Base-by-base conservation (phyloP, 2,329 filamentous ascomycete species). In the Colletotrichum lindemuthianum region DNA sequence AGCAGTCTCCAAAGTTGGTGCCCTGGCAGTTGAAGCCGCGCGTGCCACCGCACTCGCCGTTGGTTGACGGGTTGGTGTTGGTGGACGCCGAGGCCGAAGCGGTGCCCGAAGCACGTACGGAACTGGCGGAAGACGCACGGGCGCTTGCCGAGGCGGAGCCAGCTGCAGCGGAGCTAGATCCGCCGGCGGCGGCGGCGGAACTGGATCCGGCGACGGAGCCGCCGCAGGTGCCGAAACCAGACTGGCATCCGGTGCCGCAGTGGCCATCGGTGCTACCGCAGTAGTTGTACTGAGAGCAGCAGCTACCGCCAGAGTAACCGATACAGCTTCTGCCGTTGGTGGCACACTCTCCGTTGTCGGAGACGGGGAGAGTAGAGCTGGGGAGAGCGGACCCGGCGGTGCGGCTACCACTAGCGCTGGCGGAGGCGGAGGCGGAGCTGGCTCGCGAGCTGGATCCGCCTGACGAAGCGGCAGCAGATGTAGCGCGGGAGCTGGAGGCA, bases 1-100 rank as follows among this genome's bases (percentile, higher is more conserved):
- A 70, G 64, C 69, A 70, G 54, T 68, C 63, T 13, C 66, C 66
- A 55, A 48, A 66, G 13, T 13, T 49, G 44, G 63, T 66, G 8
- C 65, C 65, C 16, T 63, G 49, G 53, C 63, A 67, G 57, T 60
- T 66, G 32, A 63, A 44, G 9, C 53, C 53, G 6, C n/a, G 5
- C 4, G 50, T 48, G 16, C 55, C 63, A n/a, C 54, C 65, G 16
- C 65, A 66, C 8, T 50, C 8, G 16, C 63, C 65, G 36, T 48
- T 50, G n/a, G 34, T 59, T 3, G 65, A 67, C n/a, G 65, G 15
- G 10, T 56, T 60, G 15, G 44, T 65, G 36, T 65, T 56, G 40
- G 55, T 53, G 2, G 60, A 36, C 6, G 60, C 60, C 6, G 59
- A 32, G 8, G 54, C 37, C 16, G 40, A 40, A 24, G 40, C 55